Conservation (phyloP, 148 eudicot genomes). For the Camellia sinensis region DNA sequence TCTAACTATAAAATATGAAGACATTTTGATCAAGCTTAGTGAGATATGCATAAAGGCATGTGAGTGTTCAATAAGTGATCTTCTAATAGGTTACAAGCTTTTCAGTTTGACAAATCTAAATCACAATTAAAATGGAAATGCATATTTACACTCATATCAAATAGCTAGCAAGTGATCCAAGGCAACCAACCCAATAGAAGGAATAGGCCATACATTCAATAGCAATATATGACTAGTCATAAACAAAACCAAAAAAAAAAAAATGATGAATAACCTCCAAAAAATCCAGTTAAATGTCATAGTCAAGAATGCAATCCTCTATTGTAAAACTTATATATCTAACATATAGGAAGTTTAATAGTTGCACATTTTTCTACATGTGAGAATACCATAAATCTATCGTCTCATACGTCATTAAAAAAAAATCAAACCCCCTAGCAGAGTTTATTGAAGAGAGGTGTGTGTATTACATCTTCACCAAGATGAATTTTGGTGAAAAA, state of each 20-base stretch:
- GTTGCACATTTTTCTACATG: background rate
- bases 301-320: background rate
- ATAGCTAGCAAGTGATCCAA: background rate
- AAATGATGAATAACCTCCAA: background rate
- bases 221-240: background rate
- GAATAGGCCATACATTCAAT: background rate
- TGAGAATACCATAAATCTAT: background rate
- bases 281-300: background rate
- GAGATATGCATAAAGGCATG: too few species aligned
- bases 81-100: background rate
- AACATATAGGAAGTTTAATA: background rate
- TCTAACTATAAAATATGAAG: too few species aligned
- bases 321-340: background rate
- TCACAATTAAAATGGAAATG: background rate
- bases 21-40: too few species aligned
- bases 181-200: background rate
- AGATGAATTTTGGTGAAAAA: too few species aligned
- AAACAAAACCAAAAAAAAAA: background rate
- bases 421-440: too few species aligned
- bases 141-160: background rate
- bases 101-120: background rate
- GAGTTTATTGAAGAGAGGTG: too few species aligned
- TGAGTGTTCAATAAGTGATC: background rate
- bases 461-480: too few species aligned
- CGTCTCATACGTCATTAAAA: background rate